These are phyloP conservation scores for Candolleomyces eurysporus DNA, from an alignment of 768 basidiomycete genomes.

Conservation along the genomic window DNA sequence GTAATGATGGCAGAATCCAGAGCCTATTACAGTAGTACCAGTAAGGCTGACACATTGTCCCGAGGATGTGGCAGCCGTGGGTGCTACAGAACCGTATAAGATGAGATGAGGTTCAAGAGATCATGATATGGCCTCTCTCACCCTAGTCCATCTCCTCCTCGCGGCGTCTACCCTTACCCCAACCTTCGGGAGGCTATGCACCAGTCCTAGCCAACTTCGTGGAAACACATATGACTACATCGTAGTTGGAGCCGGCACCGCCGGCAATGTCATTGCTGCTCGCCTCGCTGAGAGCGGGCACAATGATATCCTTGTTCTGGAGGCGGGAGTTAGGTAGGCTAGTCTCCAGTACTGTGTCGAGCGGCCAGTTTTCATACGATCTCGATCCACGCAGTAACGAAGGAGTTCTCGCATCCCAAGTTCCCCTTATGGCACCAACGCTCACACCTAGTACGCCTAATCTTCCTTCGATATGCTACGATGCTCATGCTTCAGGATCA, in stretches of 20 bases:
- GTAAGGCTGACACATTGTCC: too few relatives aligned
- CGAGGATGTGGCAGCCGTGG: too few relatives aligned
- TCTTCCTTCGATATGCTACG: slow-evolving; percentile 4
- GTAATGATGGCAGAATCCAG: too few relatives aligned
- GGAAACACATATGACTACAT: slow-evolving; percentile 19
- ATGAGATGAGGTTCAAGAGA: too few relatives aligned
- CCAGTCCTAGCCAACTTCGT: neutral
- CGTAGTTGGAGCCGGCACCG: slow-evolving; percentile 38
- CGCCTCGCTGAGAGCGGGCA: slow-evolving; percentile 29
- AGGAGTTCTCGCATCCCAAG: slow-evolving; percentile 4
- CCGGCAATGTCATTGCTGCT: slow-evolving; percentile 31
- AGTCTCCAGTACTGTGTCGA: neutral
- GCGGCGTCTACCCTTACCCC: neutral
- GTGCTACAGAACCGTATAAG: slow-evolving; percentile 40
- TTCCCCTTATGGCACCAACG: slow-evolving; percentile 6
- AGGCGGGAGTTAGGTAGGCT: slow-evolving; percentile 27
- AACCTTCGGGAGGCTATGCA: neutral
- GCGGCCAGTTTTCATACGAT: neutral
- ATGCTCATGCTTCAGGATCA: neutral
- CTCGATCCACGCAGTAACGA: slow-evolving; percentile 4
- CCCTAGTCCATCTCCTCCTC: neutral
- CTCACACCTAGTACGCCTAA: neutral
- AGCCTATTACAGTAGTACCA: too few relatives aligned
- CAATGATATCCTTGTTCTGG: slow-evolving; percentile 27
- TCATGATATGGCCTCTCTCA: neutral